Evolutionary conservation across 2,329 filamentous ascomycete genomes (phyloP).

Genomic region (Fusarium papillatum): DNA sequence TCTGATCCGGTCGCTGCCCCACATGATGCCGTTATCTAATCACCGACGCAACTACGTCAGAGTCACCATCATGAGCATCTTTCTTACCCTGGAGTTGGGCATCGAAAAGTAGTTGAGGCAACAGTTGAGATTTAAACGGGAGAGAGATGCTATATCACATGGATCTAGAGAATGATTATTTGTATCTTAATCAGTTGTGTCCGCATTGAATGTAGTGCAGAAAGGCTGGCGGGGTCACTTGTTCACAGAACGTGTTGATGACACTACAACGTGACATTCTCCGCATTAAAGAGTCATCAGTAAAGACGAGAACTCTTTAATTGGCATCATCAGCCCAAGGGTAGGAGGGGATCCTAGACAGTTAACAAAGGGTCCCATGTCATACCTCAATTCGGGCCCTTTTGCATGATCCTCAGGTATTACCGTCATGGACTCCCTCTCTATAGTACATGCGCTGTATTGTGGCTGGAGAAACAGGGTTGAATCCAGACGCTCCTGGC

Average conservation of each 20-base stretch:
- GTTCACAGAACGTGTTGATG: background rate
- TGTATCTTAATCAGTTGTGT: background rate
- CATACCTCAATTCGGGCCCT: background rate
- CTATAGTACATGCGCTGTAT: too few species aligned
- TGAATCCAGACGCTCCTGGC: background rate
- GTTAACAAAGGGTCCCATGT: background rate
- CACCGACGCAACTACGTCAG: conserved; percentile 26
- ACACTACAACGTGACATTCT: conserved; percentile 6
- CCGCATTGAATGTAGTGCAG: background rate
- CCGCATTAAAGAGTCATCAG: background rate
- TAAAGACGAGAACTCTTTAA: background rate
- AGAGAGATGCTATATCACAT: background rate
- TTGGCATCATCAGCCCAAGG: background rate
- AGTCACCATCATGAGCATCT: conserved; percentile 24
- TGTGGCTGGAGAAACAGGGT: background rate
- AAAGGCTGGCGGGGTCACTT: background rate
- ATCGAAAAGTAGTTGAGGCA: background rate
- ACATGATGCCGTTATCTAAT: conserved; percentile 18
- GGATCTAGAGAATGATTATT: background rate
- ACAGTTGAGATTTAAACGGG: background rate
- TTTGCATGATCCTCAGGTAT: conserved; percentile 11
- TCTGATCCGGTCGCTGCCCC: conserved; percentile 20
- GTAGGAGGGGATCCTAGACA: background rate
- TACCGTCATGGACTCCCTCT: background rate
- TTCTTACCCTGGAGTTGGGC: conserved; percentile 27